These are phyloP conservation scores for Sarcocystis neurona DNA, from an alignment of 169 alveolate species.

Conservation along the genomic window DNA sequence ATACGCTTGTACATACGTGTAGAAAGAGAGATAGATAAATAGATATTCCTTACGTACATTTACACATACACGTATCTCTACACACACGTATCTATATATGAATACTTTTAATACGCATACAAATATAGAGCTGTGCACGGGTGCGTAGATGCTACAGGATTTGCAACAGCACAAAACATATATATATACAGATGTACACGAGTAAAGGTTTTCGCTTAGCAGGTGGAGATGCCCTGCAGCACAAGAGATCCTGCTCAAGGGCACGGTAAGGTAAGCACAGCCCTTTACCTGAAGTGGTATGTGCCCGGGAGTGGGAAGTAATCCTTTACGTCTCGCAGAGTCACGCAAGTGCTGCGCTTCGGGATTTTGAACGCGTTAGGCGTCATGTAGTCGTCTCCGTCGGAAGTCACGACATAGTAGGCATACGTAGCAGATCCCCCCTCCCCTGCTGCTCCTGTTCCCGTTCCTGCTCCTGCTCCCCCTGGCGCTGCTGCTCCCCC, in stretches of 20 bases:
- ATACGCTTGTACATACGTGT: no score
- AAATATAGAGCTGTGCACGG: no score
- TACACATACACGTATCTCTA: no score
- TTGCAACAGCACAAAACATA: no score
- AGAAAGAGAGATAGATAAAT: no score
- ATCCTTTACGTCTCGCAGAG: background rate
- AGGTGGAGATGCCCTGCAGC: background rate
- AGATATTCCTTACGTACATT: no score
- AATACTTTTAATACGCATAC: no score
- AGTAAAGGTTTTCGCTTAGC: no score
- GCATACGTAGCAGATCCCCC: background rate
- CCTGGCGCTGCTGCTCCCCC: no score
- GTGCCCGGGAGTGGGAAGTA: conserved; percentile 22
- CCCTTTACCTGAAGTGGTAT: conserved; percentile 2
- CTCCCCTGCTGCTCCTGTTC: background rate
- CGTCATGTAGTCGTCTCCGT: background rate
- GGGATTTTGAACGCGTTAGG: conserved; percentile 4
- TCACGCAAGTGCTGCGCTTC: background rate
- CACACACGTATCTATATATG: no score
- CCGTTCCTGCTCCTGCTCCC: background rate
- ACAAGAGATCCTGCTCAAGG: background rate
- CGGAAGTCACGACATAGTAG: background rate
- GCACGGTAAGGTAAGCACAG: background rate
- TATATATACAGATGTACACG: no score
- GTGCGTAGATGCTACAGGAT: no score